phyloP scores from a whole-genome alignment of 179 eudicot species.

The Gypsophila paniculata region DNA sequence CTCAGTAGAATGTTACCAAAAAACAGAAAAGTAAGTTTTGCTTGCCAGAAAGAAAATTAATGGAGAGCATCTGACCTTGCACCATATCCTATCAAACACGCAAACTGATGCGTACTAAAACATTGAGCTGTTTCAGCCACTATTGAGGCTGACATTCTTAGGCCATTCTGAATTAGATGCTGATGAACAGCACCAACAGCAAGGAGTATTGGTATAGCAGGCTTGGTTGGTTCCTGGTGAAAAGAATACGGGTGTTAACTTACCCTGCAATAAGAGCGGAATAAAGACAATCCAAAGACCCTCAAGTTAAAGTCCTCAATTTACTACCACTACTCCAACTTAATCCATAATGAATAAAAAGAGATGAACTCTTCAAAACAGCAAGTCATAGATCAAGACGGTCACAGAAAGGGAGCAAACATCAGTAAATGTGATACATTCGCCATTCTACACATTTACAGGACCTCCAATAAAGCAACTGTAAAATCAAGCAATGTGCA shows the following conservation, averaged over 20 bases:
- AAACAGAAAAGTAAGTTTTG: slow-evolving; percentile 6
- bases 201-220: slow-evolving; percentile 96
- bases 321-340: slow-evolving; percentile 1
- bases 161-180: slow-evolving; percentile 95
- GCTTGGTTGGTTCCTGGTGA: slow-evolving; percentile 82
- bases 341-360: neutral
- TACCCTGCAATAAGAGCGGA: slow-evolving; percentile 2
- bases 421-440: neutral
- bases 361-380: slow-evolving; percentile 4
- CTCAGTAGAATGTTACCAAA: neutral
- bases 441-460: neutral
- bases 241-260: slow-evolving; percentile 2
- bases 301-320: neutral
- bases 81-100: slow-evolving; percentile 97
- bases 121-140: slow-evolving; percentile 99
- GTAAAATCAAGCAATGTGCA: neutral
- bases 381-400: neutral
- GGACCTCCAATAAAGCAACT: neutral
- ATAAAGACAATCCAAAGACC: neutral
- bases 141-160: slow-evolving; percentile 92
- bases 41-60: slow-evolving; percentile 10
- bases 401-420: neutral
- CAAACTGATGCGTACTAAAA: slow-evolving; percentile 99
- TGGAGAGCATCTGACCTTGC: slow-evolving; percentile 62
- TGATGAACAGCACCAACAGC: slow-evolving; percentile 99